A percentile compares a stretch with the other conserved stretches of the same genome.
These are phyloP conservation scores for Xerophyta viscosa DNA, from an alignment of 106 monocot species.

Conservation along the genomic window DNA sequence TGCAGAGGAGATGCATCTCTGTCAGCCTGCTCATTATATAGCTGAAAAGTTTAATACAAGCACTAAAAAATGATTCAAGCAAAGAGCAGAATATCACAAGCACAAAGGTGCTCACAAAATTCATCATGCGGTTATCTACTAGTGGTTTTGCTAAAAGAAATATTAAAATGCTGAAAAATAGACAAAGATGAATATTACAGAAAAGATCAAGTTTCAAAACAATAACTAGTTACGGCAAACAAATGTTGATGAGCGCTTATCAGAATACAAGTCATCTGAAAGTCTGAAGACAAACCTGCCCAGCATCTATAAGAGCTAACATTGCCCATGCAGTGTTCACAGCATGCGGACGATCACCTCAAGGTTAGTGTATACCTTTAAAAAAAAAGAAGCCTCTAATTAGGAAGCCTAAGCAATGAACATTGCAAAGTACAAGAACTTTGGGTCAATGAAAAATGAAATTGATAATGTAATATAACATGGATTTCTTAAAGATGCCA, in stretches of 20 bases:
- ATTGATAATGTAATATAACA: no score
- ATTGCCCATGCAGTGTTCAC: constrained; percentile 62
- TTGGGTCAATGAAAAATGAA: no score
- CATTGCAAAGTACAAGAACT: no score
- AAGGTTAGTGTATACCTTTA: constrained; percentile 50
- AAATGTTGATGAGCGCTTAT: neutral
- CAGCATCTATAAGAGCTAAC: constrained; percentile 43
- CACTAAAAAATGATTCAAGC: no score
- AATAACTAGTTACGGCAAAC: neutral
- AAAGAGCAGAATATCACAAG: no score
- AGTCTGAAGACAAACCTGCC: constrained; percentile 48
- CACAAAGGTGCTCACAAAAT: no score
- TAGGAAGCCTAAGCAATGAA: no score
- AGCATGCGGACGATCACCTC: constrained; percentile 30
- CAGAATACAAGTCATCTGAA: no score
- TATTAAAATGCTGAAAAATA: neutral
- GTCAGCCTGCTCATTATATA: neutral
- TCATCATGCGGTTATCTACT: no score
- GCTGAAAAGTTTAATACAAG: neutral
- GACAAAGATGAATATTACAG: neutral
- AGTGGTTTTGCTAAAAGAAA: no score
- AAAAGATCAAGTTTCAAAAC: neutral
- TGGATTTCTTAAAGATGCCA: no score
- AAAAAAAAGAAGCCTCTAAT: neutral
- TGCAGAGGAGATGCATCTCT: constrained; percentile 9